Conservation (phyloP, 495 filamentous ascomycete genomes). For the Talaromyces trachyspermus region DNA sequence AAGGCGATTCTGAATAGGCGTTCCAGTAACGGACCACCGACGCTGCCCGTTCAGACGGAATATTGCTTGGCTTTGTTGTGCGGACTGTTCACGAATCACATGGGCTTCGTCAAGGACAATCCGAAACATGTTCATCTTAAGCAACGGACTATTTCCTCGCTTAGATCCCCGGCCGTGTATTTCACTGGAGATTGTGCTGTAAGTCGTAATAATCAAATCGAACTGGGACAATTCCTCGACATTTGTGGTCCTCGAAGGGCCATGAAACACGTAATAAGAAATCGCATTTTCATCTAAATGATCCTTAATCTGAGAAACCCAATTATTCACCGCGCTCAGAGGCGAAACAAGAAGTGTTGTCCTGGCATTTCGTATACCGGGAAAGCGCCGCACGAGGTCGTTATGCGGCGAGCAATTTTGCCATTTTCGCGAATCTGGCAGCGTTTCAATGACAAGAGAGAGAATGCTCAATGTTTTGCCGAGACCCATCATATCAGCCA, state of each 20-base stretch:
- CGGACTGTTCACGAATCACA: slow-evolving; percentile 78
- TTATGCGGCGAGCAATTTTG: slow-evolving; percentile 17
- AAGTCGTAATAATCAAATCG: slow-evolving; percentile 88
- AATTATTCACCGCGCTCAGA: slow-evolving; percentile 82
- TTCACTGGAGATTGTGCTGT: slow-evolving; percentile 79
- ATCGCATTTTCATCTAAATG: slow-evolving; percentile 60
- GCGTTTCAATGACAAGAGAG: slow-evolving; percentile 59
- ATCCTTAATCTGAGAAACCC: slow-evolving; percentile 79
- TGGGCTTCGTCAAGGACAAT: slow-evolving; percentile 96
- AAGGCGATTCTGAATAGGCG: slow-evolving; percentile 83
- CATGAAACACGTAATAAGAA: slow-evolving; percentile 77
- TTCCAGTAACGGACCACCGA: slow-evolving; percentile 93
- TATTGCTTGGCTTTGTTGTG: slow-evolving; percentile 74
- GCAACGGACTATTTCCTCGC: slow-evolving; percentile 56
- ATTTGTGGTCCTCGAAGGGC: slow-evolving; percentile 60
- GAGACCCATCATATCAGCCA: slow-evolving; percentile 97
- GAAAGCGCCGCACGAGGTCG: slow-evolving; percentile 25
- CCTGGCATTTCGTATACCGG: slow-evolving; percentile 57
- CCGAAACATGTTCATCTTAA: slow-evolving; percentile 79
- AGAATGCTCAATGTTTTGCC: slow-evolving; percentile 91
- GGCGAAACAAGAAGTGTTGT: slow-evolving; percentile 87
- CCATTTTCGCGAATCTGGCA: slow-evolving; percentile 53
- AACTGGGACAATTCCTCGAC: slow-evolving; percentile 58
- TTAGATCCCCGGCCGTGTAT: slow-evolving; percentile 53
- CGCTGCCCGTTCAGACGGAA: slow-evolving; percentile 73